Conservation (phyloP, 208 protist genomes). For the Porcisia hertigi region DNA sequence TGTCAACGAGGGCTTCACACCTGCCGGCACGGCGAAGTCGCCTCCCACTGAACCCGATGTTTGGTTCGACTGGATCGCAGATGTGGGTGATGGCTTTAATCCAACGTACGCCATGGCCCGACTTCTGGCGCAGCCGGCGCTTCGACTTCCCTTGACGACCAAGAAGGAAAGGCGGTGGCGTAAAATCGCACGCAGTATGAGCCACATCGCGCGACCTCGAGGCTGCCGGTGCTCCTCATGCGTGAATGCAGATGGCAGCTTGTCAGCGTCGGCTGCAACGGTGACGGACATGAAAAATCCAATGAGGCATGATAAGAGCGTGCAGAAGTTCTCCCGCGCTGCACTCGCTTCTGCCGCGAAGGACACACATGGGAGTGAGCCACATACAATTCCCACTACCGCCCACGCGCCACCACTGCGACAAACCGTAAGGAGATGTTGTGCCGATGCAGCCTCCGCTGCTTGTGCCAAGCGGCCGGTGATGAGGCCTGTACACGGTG, state of each 20-base stretch:
- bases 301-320: not conserved
- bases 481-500: not conserved
- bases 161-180: slow-evolving; percentile 1
- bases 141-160: slow-evolving; percentile 27
- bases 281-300: too few species aligned
- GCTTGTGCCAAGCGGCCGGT: not conserved
- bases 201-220: not conserved
- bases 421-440: too few species aligned
- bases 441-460: not conserved
- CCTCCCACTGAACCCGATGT: slow-evolving; percentile 37
- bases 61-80: slow-evolving; percentile 88
- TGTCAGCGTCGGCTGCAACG: not conserved
- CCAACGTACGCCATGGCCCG: slow-evolving; percentile 86
- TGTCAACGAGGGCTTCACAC: not conserved
- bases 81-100: slow-evolving; percentile 90
- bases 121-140: slow-evolving; percentile 59
- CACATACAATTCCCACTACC: not conserved
- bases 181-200: not conserved
- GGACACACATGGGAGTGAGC: not conserved
- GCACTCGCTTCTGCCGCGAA: not conserved
- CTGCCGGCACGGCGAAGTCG: not conserved
- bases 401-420: not conserved
- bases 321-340: not conserved
- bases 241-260: not conserved
- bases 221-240: slow-evolving; percentile 52